Evolutionary conservation across 2,329 filamentous ascomycete genomes (phyloP).

Genomic region (Calcarisporium arbuscula): DNA sequence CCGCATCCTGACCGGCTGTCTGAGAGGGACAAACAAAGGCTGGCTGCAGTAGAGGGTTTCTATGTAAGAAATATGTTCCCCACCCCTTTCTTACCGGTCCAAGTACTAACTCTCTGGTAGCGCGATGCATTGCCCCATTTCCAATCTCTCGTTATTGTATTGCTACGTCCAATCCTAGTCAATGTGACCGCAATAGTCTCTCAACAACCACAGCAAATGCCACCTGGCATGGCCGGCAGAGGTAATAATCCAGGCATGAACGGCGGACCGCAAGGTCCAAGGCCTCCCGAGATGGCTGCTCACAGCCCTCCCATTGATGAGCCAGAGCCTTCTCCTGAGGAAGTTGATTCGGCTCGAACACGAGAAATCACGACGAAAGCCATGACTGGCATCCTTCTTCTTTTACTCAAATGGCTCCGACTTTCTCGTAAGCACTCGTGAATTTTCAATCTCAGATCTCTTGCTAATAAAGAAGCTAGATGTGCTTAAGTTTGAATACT

Average conservation of each 20-base stretch:
- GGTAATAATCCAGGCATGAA: slow-evolving; percentile 33
- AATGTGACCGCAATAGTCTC: slow-evolving; percentile 82
- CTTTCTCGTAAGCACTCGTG: slow-evolving; percentile 65
- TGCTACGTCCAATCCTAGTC: slow-evolving; percentile 79
- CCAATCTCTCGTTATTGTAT: slow-evolving; percentile 87
- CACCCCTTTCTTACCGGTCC: background rate
- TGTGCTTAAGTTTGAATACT: slow-evolving; percentile 89
- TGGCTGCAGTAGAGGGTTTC: slow-evolving; percentile 71
- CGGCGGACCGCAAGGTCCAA: slow-evolving; percentile 27
- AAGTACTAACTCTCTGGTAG: slow-evolving; percentile 39
- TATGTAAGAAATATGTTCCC: slow-evolving; percentile 58
- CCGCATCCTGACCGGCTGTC: slow-evolving; percentile 41
- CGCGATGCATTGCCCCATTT: slow-evolving; percentile 72
- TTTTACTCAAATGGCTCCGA: slow-evolving; percentile 96
- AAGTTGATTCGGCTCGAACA: slow-evolving; percentile 72
- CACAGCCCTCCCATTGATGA: slow-evolving; percentile 29
- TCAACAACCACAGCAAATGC: slow-evolving; percentile 40
- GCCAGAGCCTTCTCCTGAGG: slow-evolving; percentile 57
- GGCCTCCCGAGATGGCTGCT: slow-evolving; percentile 23
- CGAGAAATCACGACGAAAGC: slow-evolving; percentile 89
- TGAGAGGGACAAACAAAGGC: slow-evolving; percentile 53
- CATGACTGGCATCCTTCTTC: slow-evolving; percentile 77
- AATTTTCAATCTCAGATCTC: background rate
- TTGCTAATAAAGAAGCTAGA: slow-evolving; percentile 44
- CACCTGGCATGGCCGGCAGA: slow-evolving; percentile 33